Evolutionary conservation across 257 asterid genomes (phyloP), one percentile per base, ranked within the genome.

Genomic region (Capsicum chinense): DNA sequence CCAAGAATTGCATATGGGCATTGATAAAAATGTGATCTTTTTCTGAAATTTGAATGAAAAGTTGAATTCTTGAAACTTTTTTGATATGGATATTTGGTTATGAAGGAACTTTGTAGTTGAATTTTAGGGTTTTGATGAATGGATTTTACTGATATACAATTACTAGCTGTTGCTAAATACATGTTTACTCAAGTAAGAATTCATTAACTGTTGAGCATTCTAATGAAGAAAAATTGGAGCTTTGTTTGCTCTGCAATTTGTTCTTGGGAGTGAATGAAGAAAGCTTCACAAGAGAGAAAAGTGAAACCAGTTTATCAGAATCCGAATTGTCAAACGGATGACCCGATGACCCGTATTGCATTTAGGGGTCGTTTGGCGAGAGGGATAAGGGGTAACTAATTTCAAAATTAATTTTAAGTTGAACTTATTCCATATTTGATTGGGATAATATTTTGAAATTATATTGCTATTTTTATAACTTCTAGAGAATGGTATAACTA

Each of bases 1-100:
- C 90, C 85, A 44, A 86, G 85, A 89, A 91, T 6, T 17, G 89
- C 86, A 44, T 81, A 87, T 9, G 93, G 93, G 84, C 66, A 6
- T 84, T 85, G 74, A 54, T 64, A 58, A 62, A 83, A 78, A 44
- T 69, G 91, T 83, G 84, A 73, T 60, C 91, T 86, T 70, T 80
- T 85, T 66, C 82, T 47, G 84, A 89, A 82, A 42, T 83, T 83
- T 78, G 56, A 26, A 26, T 26, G 66, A 73, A 88, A 85, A 6
- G 16, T 26, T 60, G 84, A 83, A 26, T 69, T 86, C 66, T 21
- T 88, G 1, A 6, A 87, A 64, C 81, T 57, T 48, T 63, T 87
- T 47, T 79, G 88, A 83, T 68, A 42, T 54, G 95, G 89, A 86
- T 82, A 91, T 67, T 82, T 68, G 66, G 69, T n/a, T 79, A 83